Evolutionary conservation across 768 basidiomycete species (phyloP), one percentile per base, ranked within the genome.

Genomic region (Pluteus cervinus): DNA sequence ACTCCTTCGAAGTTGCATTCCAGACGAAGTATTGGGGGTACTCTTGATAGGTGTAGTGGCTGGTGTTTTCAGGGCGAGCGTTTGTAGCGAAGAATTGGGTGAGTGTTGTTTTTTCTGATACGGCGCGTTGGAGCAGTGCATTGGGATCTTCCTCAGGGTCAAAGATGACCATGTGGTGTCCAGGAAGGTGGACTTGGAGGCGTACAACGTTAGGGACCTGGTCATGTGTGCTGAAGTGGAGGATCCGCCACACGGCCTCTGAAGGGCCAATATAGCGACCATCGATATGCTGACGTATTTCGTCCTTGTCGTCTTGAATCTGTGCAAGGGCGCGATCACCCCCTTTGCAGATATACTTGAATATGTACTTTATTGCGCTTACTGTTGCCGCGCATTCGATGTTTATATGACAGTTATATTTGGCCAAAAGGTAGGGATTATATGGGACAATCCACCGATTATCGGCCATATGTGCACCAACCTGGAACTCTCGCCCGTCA

Each of bases 321-420:
- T 41, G 37, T 46, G 56, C n/a, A 2, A 62, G 57, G 3, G 58
- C 49, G 7, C 53, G 44, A 44, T 72, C 66, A 31, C 42, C 40
- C 5, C 74, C 69, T 44, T 75, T 75, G 47, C 69, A 58, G n/a
- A 71, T 55, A 42, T 73, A 74, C 43, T 73, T 73, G 48, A 61
- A 58, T 12, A 63, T 43, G 39, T 76, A 76, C 38, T 74, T 74
- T 43, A 67, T 37, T 1, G 65, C 42, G 4, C 48, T 50, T 17
- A 73, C 47, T 4, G 57, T 55, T 1, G 53, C 52, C n/a, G 36
- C 36, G 21, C 36, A 37, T 20, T 37, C 36, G 5, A 37, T 28
- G 29, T 37, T 37, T 14, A 37, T 37, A 20, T 37, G 36, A 14
- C 36, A 37, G 21, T 37, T n/a, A 16, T 25, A 37, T n/a, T 24